phyloP scores from a whole-genome alignment of 1,139 yeast species.

The Nakaseomyces glabratus region DNA sequence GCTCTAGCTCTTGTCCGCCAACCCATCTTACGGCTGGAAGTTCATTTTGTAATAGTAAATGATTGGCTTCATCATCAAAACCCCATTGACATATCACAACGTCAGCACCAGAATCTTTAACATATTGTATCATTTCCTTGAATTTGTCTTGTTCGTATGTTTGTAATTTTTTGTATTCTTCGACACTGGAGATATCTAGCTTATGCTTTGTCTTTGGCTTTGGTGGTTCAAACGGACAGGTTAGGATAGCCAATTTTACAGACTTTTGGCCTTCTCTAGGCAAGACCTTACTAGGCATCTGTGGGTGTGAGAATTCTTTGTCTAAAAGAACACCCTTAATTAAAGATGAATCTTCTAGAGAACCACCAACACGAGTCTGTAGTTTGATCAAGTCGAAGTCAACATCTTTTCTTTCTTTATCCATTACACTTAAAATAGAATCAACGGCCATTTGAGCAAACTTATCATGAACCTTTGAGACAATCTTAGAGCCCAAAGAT shows the following conservation, averaged over 20 bases:
- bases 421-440: conserved; percentile 88
- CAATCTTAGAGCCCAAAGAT: conserved; percentile 90
- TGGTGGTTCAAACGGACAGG: conserved; percentile 99
- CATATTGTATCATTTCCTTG: conserved; percentile 78
- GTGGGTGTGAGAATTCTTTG: conserved; percentile 96
- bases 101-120: conserved; percentile 88
- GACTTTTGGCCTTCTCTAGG: conserved; percentile 38
- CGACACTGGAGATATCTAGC: conserved; percentile 83
- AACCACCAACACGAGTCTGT: conserved; percentile 93
- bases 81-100: conserved; percentile 99
- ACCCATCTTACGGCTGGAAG: conserved; percentile 98
- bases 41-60: conserved; percentile 74
- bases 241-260: conserved; percentile 85
- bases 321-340: conserved; percentile 90
- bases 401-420: conserved; percentile 84
- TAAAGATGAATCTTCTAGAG: conserved; percentile 73
- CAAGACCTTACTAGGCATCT: conserved; percentile 73
- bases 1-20: conserved; percentile 94
- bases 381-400: conserved; percentile 93
- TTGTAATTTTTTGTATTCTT: conserved; percentile 85
- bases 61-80: conserved; percentile 98
- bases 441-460: conserved; percentile 97
- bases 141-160: conserved; percentile 87
- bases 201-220: conserved; percentile 98
- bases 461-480: conserved; percentile 84